Conservation (phyloP, 768 basidiomycete genomes). For the Kwoniella europaea region DNA sequence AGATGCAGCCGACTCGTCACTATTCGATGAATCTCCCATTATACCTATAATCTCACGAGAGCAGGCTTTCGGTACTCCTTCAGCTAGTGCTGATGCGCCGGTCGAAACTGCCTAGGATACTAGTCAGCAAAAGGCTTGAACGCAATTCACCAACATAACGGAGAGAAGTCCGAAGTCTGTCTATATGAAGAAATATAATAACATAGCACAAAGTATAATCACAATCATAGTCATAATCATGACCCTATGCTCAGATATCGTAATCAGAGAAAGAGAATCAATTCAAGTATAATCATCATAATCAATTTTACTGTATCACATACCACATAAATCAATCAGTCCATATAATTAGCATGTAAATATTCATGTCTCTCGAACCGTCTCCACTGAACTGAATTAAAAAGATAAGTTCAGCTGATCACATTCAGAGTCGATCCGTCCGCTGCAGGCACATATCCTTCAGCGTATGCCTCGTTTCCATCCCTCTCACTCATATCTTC, state of each 20-base stretch:
- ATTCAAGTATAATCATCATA: slow-evolving; percentile 6
- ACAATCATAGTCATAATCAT: background rate
- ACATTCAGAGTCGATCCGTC: no score
- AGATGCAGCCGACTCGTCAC: slow-evolving; percentile 1
- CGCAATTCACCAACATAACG: no score
- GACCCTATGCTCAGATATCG: no score
- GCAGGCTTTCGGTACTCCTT: slow-evolving; percentile 8
- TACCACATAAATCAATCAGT: background rate
- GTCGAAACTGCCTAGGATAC: background rate
- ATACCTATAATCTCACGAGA: slow-evolving; percentile 8
- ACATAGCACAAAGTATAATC: background rate
- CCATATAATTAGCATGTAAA: no score
- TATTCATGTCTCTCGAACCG: no score
- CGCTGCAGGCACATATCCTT: no score
- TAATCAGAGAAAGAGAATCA: background rate
- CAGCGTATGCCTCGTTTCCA: no score
- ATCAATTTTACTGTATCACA: background rate
- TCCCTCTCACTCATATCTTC: no score
- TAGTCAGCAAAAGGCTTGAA: background rate
- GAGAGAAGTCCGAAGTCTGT: background rate
- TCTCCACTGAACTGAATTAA: no score
- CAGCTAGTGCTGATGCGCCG: background rate
- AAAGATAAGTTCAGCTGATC: no score
- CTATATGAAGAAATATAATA: background rate
- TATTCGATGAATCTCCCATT: background rate